These are phyloP conservation scores for Blastomyces parvus DNA, from an alignment of 2,329 filamentous ascomycete species.

Conservation along the genomic window DNA sequence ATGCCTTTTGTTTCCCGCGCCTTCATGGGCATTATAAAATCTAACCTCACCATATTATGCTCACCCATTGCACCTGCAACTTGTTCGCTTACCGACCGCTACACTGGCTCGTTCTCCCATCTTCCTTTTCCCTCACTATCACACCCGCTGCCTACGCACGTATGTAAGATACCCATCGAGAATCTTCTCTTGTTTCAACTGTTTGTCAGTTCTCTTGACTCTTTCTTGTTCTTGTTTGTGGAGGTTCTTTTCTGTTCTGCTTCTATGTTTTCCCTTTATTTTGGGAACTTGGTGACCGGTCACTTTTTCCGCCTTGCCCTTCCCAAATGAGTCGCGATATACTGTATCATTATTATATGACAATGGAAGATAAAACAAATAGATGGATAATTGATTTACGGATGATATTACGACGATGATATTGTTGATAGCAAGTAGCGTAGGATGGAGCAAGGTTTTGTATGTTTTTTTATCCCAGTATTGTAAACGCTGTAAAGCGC, in stretches of 20 bases:
- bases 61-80: background rate
- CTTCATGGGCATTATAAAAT: background rate
- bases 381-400: background rate
- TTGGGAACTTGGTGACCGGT: background rate
- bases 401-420: background rate
- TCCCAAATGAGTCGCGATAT: background rate
- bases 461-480: background rate
- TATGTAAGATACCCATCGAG: conserved; percentile 6
- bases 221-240: background rate
- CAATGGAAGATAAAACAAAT: background rate
- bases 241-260: background rate
- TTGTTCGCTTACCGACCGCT: background rate
- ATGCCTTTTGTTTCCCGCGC: background rate
- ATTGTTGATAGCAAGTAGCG: background rate
- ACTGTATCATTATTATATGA: conserved; percentile 1
- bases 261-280: background rate
- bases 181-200: background rate
- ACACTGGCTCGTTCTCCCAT: background rate
- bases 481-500: background rate
- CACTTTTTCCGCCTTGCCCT: background rate
- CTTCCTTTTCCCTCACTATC: background rate
- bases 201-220: background rate
- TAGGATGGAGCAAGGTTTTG: background rate
- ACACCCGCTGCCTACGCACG: background rate
- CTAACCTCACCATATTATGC: background rate